Evolutionary conservation across 768 basidiomycete species (phyloP).

Genomic region (Boletus insuetus): DNA sequence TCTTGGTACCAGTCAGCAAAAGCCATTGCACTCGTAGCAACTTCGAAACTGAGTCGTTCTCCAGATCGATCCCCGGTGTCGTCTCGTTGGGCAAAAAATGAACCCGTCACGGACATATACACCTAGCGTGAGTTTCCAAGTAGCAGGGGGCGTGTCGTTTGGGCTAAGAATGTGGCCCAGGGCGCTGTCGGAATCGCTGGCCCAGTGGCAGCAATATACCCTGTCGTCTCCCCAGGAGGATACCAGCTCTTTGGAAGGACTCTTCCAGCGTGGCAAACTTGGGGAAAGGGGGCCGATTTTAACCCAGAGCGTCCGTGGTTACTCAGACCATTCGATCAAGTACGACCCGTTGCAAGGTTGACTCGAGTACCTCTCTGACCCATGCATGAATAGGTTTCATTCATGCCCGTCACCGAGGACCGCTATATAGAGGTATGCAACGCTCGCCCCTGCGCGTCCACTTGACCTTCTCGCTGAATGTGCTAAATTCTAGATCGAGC

Average conservation of each 20-base stretch:
- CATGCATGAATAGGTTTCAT: slow-evolving; percentile 40
- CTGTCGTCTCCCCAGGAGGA: slow-evolving; percentile 61
- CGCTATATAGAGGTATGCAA: slow-evolving; percentile 45
- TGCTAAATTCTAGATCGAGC: slow-evolving; percentile 39
- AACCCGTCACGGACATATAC: slow-evolving; percentile 70
- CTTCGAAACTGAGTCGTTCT: background rate
- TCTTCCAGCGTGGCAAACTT: slow-evolving; percentile 62
- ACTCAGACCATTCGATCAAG: slow-evolving; percentile 61
- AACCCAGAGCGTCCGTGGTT: slow-evolving; percentile 53
- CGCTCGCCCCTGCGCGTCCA: background rate
- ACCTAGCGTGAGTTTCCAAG: slow-evolving; percentile 42
- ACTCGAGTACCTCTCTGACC: background rate
- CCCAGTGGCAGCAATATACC: slow-evolving; percentile 62
- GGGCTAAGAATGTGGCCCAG: slow-evolving; percentile 25
- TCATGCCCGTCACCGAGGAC: slow-evolving; percentile 46
- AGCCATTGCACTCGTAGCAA: background rate
- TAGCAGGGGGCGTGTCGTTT: background rate
- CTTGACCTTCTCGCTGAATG: background rate
- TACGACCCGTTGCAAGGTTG: slow-evolving; percentile 7
- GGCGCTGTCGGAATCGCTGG: slow-evolving; percentile 74
- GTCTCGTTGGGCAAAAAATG: slow-evolving; percentile 70
- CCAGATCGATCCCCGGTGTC: slow-evolving; percentile 55
- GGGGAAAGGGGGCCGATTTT: slow-evolving; percentile 52
- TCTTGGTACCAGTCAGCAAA: slow-evolving; percentile 51
- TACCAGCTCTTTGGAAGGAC: slow-evolving; percentile 65